These are phyloP conservation scores for Dryas octopetala DNA, from an alignment of 306 rosid genomes.

Conservation along the genomic window DNA sequence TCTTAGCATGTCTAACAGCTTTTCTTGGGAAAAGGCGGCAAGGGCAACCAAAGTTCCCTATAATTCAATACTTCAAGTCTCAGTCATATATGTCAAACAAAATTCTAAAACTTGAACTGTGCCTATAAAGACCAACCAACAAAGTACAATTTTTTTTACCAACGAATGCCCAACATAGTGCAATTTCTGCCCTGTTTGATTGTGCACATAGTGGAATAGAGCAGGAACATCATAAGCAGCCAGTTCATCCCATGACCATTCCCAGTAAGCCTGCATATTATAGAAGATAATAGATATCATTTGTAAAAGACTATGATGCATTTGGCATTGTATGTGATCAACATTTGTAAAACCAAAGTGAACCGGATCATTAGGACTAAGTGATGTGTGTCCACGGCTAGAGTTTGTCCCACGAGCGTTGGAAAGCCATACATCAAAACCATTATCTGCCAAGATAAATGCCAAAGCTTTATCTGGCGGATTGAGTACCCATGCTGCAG, in stretches of 20 bases:
- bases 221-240: slow-evolving; percentile 78
- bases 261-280: slow-evolving; percentile 56
- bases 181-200: slow-evolving; percentile 56
- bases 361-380: slow-evolving; percentile 40
- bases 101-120: not conserved
- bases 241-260: slow-evolving; percentile 86
- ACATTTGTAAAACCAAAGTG: not conserved
- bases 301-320: not conserved
- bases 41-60: slow-evolving; percentile 65
- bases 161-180: slow-evolving; percentile 77
- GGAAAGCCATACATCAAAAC: slow-evolving; percentile 71
- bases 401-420: slow-evolving; percentile 54
- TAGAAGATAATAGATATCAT: not conserved
- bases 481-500: slow-evolving; percentile 48
- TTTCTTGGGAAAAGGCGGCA: slow-evolving; percentile 54
- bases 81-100: not conserved
- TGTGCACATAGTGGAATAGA: slow-evolving; percentile 46
- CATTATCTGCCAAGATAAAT: slow-evolving; percentile 59
- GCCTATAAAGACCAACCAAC: not conserved
- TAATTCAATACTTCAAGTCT: not conserved
- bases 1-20: slow-evolving; percentile 41
- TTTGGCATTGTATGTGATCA: not conserved
- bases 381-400: slow-evolving; percentile 43
- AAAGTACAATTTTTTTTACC: slow-evolving; percentile 27
- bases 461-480: slow-evolving; percentile 54